Evolutionary conservation across 2,329 filamentous ascomycete species (phyloP).

Genomic region (Colletotrichum costaricense): DNA sequence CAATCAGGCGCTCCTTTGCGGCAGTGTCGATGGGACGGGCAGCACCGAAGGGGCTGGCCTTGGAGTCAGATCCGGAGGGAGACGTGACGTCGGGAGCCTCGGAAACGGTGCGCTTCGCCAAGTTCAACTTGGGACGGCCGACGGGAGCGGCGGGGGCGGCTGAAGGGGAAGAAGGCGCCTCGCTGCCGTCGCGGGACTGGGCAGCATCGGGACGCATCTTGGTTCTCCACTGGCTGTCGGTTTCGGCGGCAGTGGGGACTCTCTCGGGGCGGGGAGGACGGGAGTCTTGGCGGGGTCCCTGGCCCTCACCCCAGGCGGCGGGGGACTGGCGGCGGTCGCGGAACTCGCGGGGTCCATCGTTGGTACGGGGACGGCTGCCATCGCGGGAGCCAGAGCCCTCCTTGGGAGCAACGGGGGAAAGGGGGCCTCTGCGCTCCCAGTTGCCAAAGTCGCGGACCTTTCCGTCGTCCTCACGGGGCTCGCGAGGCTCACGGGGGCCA

Average conservation of each 20-base stretch:
- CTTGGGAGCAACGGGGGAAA: conserved; percentile 75
- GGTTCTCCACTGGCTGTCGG: conserved; percentile 92
- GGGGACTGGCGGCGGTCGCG: conserved; percentile 76
- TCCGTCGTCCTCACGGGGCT: conserved; percentile 73
- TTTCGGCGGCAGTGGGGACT: conserved; percentile 86
- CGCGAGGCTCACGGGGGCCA: conserved; percentile 67
- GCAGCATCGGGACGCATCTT: conserved; percentile 88
- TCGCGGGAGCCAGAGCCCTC: conserved; percentile 64
- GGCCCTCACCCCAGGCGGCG: conserved; percentile 79
- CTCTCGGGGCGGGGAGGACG: conserved; percentile 73
- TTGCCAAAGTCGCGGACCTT: conserved; percentile 85
- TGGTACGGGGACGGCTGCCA: conserved; percentile 62
- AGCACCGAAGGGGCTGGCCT: conserved; percentile 93
- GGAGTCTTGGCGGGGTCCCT: conserved; percentile 72
- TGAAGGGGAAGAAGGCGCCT: conserved; percentile 79
- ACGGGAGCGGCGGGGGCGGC: conserved; percentile 62
- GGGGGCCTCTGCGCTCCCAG: conserved; percentile 95
- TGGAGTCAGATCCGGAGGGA: conserved; percentile 73
- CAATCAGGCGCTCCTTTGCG: conserved; percentile 87
- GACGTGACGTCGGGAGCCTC: conserved; percentile 69
- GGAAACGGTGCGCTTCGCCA: conserved; percentile 90
- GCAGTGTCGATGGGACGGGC: conserved; percentile 95
- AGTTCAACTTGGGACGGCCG: conserved; percentile 84
- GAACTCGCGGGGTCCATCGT: conserved; percentile 70
- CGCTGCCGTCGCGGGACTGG: conserved; percentile 78